phyloP scores from a whole-genome alignment of 2,329 filamentous ascomycete genomes.

The Sclerotinia subarctica region DNA sequence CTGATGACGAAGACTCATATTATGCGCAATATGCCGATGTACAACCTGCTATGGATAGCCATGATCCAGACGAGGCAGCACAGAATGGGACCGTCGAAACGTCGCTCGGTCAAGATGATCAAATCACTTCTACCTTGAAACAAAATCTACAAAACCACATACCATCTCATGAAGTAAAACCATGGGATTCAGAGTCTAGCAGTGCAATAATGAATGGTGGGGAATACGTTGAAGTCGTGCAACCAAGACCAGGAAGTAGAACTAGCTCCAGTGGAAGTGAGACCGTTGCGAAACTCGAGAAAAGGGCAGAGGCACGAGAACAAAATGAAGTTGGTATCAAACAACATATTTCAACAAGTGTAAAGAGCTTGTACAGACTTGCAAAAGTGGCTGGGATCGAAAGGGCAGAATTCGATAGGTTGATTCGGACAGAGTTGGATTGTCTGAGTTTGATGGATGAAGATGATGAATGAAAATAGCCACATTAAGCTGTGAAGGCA shows the following conservation, averaged over 20 bases:
- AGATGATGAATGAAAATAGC: constrained; percentile 24
- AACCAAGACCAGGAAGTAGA: constrained; percentile 58
- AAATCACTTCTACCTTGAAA: constrained; percentile 36
- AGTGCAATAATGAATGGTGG: constrained; percentile 29
- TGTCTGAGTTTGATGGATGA: constrained; percentile 67
- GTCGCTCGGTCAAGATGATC: constrained; percentile 45
- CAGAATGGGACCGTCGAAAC: constrained; percentile 43
- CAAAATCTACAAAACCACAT: constrained; percentile 29
- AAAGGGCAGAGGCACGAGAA: constrained; percentile 50
- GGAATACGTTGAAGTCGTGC: constrained; percentile 42
- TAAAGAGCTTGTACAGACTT: constrained; percentile 73
- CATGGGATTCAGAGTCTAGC: constrained; percentile 17
- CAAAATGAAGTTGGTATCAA: constrained; percentile 71
- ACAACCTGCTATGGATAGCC: constrained; percentile 75
- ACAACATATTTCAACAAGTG: constrained; percentile 73
- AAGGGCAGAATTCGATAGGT: constrained; percentile 68
- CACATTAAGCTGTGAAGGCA: neutral
- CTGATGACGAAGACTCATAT: constrained; percentile 64
- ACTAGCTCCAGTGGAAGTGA: constrained; percentile 54
- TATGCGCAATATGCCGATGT: constrained; percentile 74
- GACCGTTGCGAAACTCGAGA: constrained; percentile 56
- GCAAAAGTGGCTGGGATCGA: constrained; percentile 70
- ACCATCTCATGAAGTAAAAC: constrained; percentile 11
- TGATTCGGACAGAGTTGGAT: constrained; percentile 70
- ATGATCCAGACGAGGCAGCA: constrained; percentile 71